Evolutionary conservation across 2,329 filamentous ascomycete genomes (phyloP), one percentile per base, ranked within the genome.

Genomic region (Phoma sp.): DNA sequence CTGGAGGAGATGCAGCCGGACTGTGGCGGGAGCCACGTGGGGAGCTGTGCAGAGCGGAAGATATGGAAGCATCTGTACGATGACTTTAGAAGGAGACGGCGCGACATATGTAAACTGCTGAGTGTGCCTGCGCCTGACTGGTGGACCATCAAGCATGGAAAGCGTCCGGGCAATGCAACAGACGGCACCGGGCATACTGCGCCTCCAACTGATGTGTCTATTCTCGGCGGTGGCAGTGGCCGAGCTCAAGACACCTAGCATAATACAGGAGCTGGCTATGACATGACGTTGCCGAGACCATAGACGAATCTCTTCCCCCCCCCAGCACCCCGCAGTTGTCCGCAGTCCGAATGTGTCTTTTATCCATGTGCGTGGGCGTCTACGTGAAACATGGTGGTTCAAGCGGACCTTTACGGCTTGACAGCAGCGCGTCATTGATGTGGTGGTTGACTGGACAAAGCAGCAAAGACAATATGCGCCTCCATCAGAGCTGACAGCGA

Each of bases 21-120:
- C 52, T 82, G 80, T 50, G 73, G 67, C 2, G 72, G 71, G 7
- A 53, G 51, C 13, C 59, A 62, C 9, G 62, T 72, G 37, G 68
- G 64, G 12, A 69, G 54, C 6, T 77, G 75, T 57, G 57, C 63
- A 35, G 78, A 80, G 55, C 61, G 78, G 33, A 72, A 67, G 31
- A 74, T 80, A 24, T 81, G 78, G 78, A 78, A 77, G 61, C 65
- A 69, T 9, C 54, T 81, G 52, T 81, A 81, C 48, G 70, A 78
- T 31, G 75, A 79, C 43, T 81, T 81, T 55, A 62, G 78, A 29
- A 58, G 67, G 59, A 69, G 77, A 53, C 65, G 79, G 52, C 75
- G 71, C 60, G 72, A 77, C 39, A 58, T 80, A 17, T 80, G 77
- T 61, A 69, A 61, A 57, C 57, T 75, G 44, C 61, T 77, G 45